Conservation (phyloP, 1,284 basidiomycete genomes). For the Peniophora sp. region DNA sequence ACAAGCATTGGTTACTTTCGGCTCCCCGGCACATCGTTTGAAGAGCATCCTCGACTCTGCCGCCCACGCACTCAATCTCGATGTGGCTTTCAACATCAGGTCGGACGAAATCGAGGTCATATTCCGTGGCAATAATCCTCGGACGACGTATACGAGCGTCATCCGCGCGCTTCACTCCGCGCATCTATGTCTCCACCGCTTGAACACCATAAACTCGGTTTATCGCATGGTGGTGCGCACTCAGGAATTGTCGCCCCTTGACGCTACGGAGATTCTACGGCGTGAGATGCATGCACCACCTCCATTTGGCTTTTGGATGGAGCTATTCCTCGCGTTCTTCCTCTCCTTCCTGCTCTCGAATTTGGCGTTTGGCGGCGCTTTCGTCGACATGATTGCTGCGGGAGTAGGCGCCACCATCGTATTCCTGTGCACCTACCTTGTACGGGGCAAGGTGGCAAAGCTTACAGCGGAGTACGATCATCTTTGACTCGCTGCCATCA, state of each 20-base stretch:
- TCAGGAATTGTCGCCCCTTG: constrained; percentile 63
- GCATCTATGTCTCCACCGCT: constrained; percentile 64
- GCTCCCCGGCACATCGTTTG: constrained; percentile 64
- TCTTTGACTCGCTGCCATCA: too few species aligned
- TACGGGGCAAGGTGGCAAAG: too few species aligned
- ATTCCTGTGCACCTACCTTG: too few species aligned
- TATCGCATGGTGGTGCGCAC: constrained; percentile 80
- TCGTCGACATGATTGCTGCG: constrained; percentile 76
- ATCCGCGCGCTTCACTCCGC: constrained; percentile 75
- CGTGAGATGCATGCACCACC: constrained; percentile 44
- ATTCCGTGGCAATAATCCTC: constrained; percentile 62
- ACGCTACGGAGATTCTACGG: constrained; percentile 49
- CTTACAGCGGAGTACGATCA: too few species aligned
- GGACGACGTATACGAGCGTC: constrained; percentile 66
- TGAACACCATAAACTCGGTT: constrained; percentile 70
- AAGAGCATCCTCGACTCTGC: constrained; percentile 66
- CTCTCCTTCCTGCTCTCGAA: constrained; percentile 76
- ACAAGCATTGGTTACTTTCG: constrained; percentile 56
- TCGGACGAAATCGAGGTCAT: constrained; percentile 77
- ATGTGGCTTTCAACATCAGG: constrained; percentile 70
- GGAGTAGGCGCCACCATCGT: constrained; percentile 49
- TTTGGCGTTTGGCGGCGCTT: constrained; percentile 80
- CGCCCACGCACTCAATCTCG: constrained; percentile 74
- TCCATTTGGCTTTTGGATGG: constrained; percentile 49
- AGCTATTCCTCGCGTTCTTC: constrained; percentile 63